These are phyloP conservation scores for Torrubiella hemipterigena DNA, from an alignment of 2,329 filamentous ascomycete species.

Conservation along the genomic window DNA sequence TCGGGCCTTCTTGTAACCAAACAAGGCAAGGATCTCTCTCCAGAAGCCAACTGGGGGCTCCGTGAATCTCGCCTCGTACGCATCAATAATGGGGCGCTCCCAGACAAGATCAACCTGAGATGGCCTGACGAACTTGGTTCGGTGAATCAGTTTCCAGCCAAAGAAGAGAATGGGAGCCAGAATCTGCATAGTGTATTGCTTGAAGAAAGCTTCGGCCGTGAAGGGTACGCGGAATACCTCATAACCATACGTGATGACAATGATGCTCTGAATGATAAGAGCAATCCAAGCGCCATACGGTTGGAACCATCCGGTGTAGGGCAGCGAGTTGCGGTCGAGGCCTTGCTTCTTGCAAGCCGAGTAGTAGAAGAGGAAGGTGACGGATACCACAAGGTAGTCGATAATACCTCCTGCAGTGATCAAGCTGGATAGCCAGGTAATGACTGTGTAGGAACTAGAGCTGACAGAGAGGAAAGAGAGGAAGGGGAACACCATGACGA, in stretches of 20 bases:
- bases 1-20: constrained; percentile 15
- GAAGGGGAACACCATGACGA: constrained; percentile 41
- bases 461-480: constrained; percentile 40
- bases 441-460: constrained; percentile 33
- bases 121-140: constrained; percentile 40
- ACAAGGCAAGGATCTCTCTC: constrained; percentile 38
- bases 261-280: constrained; percentile 25
- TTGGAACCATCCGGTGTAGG: constrained; percentile 47
- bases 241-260: constrained; percentile 44
- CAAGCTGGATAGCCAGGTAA: constrained; percentile 43
- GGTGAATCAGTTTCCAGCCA: constrained; percentile 52
- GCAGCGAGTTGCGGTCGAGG: constrained; percentile 37
- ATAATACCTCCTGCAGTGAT: constrained; percentile 48
- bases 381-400: constrained; percentile 45
- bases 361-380: constrained; percentile 35
- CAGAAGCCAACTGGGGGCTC: constrained; percentile 40
- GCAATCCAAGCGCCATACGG: constrained; percentile 42
- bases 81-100: constrained; percentile 47
- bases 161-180: constrained; percentile 40
- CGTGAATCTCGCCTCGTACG: constrained; percentile 40
- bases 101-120: constrained; percentile 46
- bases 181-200: constrained; percentile 46
- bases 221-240: constrained; percentile 33
- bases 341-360: constrained; percentile 41
- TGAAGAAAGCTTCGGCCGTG: constrained; percentile 32